A percentile compares a stretch with the other conserved stretches of the same genome.
Evolutionary conservation across 2,329 filamentous ascomycete species (phyloP).

Genomic region (Trichoderma lentiforme): DNA sequence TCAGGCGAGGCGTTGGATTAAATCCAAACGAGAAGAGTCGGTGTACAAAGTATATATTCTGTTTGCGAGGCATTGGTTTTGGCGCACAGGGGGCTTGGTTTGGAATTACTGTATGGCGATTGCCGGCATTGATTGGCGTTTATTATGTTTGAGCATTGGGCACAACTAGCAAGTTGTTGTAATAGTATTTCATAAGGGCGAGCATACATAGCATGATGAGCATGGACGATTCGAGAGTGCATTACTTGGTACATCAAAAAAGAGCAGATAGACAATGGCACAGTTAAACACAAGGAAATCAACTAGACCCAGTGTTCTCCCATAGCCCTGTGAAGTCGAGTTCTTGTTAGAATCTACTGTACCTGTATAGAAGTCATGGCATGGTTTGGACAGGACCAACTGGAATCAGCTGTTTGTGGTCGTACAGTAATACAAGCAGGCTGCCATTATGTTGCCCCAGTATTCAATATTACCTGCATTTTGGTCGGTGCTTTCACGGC

Average conservation of each 20-base stretch:
- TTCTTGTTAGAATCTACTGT: no score
- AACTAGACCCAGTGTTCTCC: neutral
- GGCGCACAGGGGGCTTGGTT: constrained; percentile 5
- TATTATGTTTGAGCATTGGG: neutral
- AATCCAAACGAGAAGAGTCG: neutral
- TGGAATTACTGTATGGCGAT: neutral
- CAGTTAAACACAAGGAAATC: no score
- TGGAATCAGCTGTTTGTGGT: no score
- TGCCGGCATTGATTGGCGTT: constrained; percentile 13
- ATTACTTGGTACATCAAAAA: neutral
- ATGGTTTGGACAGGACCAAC: neutral
- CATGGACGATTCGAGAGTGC: neutral
- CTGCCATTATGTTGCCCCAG: no score
- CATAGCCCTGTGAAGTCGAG: neutral
- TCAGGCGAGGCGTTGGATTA: constrained; percentile 58
- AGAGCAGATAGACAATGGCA: neutral
- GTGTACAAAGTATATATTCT: constrained; percentile 9
- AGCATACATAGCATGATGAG: constrained; percentile 5
- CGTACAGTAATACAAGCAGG: no score
- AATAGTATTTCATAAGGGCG: neutral
- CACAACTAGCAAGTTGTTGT: neutral
- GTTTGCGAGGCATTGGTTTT: constrained; percentile 17
- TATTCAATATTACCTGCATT: neutral
- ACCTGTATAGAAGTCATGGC: no score
- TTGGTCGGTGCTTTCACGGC: neutral